A percentile compares a stretch with the other conserved stretches of the same genome.
Conservation (phyloP, 23 red algal genomes). For the Cyanidioschyzon merolae region DNA sequence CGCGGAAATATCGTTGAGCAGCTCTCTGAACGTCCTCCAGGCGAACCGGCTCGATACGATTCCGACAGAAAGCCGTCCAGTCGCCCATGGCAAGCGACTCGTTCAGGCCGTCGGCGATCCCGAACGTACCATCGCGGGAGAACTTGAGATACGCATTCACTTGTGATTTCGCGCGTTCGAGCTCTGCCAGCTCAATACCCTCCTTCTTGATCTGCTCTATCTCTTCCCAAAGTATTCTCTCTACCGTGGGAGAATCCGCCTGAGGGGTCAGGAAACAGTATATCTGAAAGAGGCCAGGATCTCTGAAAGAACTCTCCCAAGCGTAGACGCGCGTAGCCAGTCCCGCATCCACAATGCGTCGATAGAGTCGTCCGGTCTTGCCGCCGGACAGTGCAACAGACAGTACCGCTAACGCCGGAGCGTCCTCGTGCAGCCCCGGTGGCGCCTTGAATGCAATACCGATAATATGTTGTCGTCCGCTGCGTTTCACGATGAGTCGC, state of each 20-base stretch:
- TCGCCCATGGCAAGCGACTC: constrained; percentile 26
- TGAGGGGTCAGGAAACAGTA: constrained; percentile 10
- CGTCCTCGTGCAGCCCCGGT: constrained; percentile 13
- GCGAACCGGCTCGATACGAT: background rate
- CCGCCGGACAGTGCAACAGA: constrained; percentile 5
- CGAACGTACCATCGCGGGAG: constrained; percentile 20
- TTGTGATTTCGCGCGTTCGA: constrained; percentile 15
- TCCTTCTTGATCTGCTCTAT: background rate
- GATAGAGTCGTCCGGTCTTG: constrained; percentile 19
- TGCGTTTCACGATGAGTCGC: constrained; percentile 5
- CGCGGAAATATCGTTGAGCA: background rate
- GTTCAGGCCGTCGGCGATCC: constrained; percentile 22
- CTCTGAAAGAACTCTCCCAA: constrained; percentile 22
- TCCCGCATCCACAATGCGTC: constrained; percentile 17
- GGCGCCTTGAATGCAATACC: constrained; percentile 24
- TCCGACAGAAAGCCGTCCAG: constrained; percentile 22
- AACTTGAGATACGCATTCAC: constrained; percentile 17
- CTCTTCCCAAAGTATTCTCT: constrained; percentile 4
- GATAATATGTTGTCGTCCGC: constrained; percentile 2
- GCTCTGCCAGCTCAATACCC: constrained; percentile 9
- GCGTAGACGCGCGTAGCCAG: background rate
- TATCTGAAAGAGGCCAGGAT: constrained; percentile 21
- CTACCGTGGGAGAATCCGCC: background rate
- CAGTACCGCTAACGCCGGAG: constrained; percentile 1
- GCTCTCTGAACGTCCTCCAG: constrained; percentile 17